Evolutionary conservation across 441 rosid genomes (phyloP).

Genomic region (Adansonia gregorii): DNA sequence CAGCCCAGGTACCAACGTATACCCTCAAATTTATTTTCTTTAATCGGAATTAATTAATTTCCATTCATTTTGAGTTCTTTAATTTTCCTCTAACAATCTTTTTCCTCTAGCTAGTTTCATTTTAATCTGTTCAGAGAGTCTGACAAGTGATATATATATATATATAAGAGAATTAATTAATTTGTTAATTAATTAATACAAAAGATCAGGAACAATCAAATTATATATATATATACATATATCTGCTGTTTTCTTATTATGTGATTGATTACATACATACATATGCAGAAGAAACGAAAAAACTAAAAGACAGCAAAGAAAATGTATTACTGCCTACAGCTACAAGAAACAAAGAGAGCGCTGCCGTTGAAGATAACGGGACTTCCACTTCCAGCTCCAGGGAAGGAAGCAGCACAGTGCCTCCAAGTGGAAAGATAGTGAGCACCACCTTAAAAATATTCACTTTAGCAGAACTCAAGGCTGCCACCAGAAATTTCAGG

Average conservation of each 20-base stretch:
- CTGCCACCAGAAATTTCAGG: slow-evolving; percentile 60
- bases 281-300: slow-evolving; percentile 1
- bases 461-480: slow-evolving; percentile 47
- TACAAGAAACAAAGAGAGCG: background rate
- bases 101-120: background rate
- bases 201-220: no score
- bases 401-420: slow-evolving; percentile 1
- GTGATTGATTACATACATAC: background rate
- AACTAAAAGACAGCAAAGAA: slow-evolving; percentile 3
- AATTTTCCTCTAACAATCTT: background rate
- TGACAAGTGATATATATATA: background rate
- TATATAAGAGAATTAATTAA: no score
- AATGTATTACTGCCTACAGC: background rate
- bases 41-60: no score
- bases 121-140: no score
- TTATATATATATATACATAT: background rate
- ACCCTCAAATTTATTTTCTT: background rate
- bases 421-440: slow-evolving; percentile 28
- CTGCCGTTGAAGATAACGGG: background rate
- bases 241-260: background rate
- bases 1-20: slow-evolving; percentile 38
- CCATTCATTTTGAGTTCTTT: no score
- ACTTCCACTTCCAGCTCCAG: background rate
- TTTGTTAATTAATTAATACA: no score
- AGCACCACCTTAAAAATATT: slow-evolving; percentile 45